Evolutionary conservation across 2,329 filamentous ascomycete species (phyloP).

Genomic region (Myriosclerotinia curreyana): DNA sequence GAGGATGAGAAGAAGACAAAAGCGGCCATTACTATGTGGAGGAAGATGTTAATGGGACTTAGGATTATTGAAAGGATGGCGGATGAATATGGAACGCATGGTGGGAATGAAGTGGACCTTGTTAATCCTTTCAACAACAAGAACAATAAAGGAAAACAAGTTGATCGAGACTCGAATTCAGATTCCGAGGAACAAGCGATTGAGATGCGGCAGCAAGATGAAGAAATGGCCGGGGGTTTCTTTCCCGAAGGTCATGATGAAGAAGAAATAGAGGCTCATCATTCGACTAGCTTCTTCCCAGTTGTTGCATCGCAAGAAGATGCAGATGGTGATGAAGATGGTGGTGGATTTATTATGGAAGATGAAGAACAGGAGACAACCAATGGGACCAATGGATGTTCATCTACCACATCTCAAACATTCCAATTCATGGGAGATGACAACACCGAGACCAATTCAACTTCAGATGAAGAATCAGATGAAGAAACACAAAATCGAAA

Average conservation of each 20-base stretch:
- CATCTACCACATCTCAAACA: conserved; percentile 21
- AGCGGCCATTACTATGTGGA: conserved; percentile 72
- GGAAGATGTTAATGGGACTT: conserved; percentile 81
- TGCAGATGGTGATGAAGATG: conserved; percentile 24
- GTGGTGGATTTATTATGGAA: conserved; percentile 36
- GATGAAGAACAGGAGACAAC: conserved; percentile 24
- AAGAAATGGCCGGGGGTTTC: conserved; percentile 60
- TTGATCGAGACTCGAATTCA: conserved; percentile 30
- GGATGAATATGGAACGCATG: conserved; percentile 67
- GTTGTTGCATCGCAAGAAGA: conserved; percentile 33
- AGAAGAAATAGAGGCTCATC: conserved; percentile 40
- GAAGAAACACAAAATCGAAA: conserved; percentile 26
- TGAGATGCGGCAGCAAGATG: conserved; percentile 42
- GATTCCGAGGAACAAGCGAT: conserved; percentile 31
- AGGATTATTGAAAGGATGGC: conserved; percentile 75
- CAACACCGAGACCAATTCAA: conserved; percentile 16
- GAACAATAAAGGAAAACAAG: conserved; percentile 36
- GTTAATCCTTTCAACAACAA: conserved; percentile 53
- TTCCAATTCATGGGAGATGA: conserved; percentile 31
- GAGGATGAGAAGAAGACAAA: conserved; percentile 82
- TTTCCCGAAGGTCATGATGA: conserved; percentile 55
- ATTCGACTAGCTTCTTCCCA: conserved; percentile 36
- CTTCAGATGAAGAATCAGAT: conserved; percentile 16
- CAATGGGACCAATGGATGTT: background rate
- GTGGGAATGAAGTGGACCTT: conserved; percentile 51